phyloP scores from a whole-genome alignment of 257 asterid species.

The Henckelia pumila region DNA sequence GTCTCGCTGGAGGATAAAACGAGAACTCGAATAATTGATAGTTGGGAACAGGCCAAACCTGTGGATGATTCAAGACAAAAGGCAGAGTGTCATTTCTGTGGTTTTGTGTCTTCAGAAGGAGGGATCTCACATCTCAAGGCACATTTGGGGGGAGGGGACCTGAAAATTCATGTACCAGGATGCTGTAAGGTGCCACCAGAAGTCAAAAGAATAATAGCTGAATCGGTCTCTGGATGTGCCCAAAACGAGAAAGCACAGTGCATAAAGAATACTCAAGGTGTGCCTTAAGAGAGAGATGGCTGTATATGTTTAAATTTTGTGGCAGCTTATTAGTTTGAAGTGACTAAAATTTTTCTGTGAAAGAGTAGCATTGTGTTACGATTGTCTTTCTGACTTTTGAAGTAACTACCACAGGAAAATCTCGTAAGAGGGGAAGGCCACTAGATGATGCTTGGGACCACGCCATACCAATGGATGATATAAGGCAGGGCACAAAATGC shows the following conservation, averaged over 20 bases:
- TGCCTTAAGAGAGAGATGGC: conserved; percentile 1
- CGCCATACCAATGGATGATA: conserved; percentile 44
- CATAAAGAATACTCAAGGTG: conserved; percentile 44
- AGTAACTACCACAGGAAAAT: conserved; percentile 28
- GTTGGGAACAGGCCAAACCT: conserved; percentile 51
- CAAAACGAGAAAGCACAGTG: conserved; percentile 40
- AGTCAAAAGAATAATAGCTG: conserved; percentile 45
- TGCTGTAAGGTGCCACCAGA: conserved; percentile 45
- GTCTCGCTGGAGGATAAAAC: conserved; percentile 25
- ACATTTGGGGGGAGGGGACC: conserved; percentile 56
- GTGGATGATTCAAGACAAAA: conserved; percentile 43
- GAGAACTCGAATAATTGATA: conserved; percentile 47
- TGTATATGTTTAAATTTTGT: conserved; percentile 7
- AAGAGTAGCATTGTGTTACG: too few species aligned
- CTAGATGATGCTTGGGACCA: conserved; percentile 55
- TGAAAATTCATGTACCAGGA: conserved; percentile 40
- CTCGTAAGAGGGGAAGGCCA: conserved; percentile 49
- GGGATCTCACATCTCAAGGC: conserved; percentile 67
- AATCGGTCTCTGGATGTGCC: conserved; percentile 41
- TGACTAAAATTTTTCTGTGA: not conserved
- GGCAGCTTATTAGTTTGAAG: not conserved
- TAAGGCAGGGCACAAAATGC: conserved; percentile 51
- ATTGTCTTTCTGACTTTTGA: not conserved
- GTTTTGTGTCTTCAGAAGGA: conserved; percentile 49
- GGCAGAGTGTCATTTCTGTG: conserved; percentile 52